Evolutionary conservation across 305 asterid species (phyloP).

Genomic region (Fraxinus sp.): DNA sequence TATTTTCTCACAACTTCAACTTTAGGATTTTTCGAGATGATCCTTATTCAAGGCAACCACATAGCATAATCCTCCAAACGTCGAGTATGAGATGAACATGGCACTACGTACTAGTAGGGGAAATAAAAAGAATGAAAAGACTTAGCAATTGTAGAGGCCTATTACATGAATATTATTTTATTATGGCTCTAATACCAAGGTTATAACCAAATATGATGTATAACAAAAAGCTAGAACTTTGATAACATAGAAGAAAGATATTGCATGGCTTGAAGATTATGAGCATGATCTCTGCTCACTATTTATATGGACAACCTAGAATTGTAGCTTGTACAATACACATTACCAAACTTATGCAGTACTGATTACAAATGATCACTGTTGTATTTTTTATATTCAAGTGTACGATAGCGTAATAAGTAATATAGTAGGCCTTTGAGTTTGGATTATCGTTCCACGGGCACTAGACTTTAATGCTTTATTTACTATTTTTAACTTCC

Average conservation of each 20-base stretch:
- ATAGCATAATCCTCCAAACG: neutral
- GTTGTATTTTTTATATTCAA: no score
- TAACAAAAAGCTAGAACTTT: neutral
- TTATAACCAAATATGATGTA: neutral
- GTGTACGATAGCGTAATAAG: no score
- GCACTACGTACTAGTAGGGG: neutral
- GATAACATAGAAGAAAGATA: neutral
- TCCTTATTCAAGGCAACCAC: neutral
- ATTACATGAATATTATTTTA: no score
- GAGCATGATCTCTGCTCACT: neutral
- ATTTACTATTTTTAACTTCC: no score
- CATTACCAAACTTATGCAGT: no score
- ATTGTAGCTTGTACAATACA: neutral
- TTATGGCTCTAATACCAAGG: neutral
- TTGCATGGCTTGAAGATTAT: neutral
- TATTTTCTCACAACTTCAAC: neutral
- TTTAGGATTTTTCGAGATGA: neutral
- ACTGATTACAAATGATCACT: no score
- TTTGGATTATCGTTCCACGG: no score
- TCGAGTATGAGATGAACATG: neutral
- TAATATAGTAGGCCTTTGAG: no score
- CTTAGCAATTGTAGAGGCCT: no score
- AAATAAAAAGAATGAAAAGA: no score
- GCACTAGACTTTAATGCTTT: no score
- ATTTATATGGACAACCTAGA: neutral